Percentiles rank a stretch among this genome's conserved stretches.
Conservation (phyloP, 2,329 filamentous ascomycete species). For the Neopestalotiopsis rosae region DNA sequence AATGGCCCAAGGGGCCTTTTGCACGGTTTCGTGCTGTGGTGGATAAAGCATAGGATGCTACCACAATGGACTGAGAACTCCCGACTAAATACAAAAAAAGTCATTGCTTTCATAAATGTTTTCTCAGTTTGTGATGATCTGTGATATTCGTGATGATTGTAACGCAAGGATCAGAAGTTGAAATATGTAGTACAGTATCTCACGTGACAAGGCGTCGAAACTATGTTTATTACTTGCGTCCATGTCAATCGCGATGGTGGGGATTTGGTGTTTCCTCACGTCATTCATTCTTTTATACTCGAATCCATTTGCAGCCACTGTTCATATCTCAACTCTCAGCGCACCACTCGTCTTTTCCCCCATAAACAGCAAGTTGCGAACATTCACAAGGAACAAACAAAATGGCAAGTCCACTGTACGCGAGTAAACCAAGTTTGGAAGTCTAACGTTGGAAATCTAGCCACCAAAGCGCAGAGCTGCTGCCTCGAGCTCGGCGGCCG, state of each 20-base stretch:
- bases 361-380: not conserved
- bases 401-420: not conserved
- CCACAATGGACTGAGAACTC: conserved; percentile 47
- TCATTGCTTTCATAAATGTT: conserved; percentile 24
- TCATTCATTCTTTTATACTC: not conserved
- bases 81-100: conserved; percentile 43
- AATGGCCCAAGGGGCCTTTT: conserved; percentile 31
- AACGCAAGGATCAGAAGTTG: not conserved
- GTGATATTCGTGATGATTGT: not conserved
- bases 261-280: conserved; percentile 1
- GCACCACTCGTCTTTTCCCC: too few species aligned
- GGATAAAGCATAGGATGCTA: conserved; percentile 39
- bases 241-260: not conserved
- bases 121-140: not conserved
- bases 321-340: too few species aligned
- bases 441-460: conserved; percentile 33
- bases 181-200: not conserved
- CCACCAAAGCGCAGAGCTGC: conserved; percentile 57
- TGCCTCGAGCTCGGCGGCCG: conserved; percentile 31
- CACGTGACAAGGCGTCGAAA: conserved; percentile 15
- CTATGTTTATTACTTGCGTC: too few species aligned
- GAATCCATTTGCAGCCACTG: not conserved
- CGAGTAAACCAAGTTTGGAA: not conserved
- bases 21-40: conserved; percentile 39
- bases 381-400: not conserved